Base-by-base conservation (phyloP, 495 filamentous ascomycete genomes). In the Aspergillus nanangensis region DNA sequence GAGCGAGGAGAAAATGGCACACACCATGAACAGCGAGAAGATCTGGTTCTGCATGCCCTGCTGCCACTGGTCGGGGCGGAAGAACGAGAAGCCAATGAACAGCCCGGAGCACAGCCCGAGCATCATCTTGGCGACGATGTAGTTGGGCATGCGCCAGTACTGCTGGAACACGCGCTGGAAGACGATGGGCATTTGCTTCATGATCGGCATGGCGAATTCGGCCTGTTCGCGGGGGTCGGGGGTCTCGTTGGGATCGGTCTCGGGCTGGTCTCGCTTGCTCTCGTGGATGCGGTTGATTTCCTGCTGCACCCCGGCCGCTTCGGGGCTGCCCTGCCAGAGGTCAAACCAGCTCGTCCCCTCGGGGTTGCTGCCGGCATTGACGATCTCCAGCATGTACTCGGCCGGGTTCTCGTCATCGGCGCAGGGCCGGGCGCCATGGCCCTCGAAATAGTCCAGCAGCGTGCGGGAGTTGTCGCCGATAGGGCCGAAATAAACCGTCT, bases 331-430 rank as follows among this genome's bases (percentile, higher is more conserved):
- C 32, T 80, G 80, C 90, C 90, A 95, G 3, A 81, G 67, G 40
- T 84, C 55, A 52, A 76, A 75, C 90, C 90, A 95, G 57, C 92
- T 84, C 45, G 81, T 71, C 8, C 58, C 53, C n/a, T 57, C 29
- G 5, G 32, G 9, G 33, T 63, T 63, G 5, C 21, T 34, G 4
- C 51, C 53, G 3, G 50, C 50, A 46, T 62, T 61, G 13, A 89
- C 89, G 44, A 87, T 80, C 45, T 90, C 87, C 14, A 96, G 68
- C 86, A 96, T 94, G 82, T 84, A 94, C 62, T 96, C 91, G 11
- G 90, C 90, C 3, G 88, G 88, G 32, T 76, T 95, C 15, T 86
- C 86, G 20, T 80, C 78, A 5, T 71, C 56, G 2, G 78, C 82
- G 63, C 88, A 93, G 37, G 76, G 65, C 17, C 70, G 64, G 1